Base-by-base conservation (phyloP, 164 flowering plant genomes). In the Liquidambar formosana region DNA sequence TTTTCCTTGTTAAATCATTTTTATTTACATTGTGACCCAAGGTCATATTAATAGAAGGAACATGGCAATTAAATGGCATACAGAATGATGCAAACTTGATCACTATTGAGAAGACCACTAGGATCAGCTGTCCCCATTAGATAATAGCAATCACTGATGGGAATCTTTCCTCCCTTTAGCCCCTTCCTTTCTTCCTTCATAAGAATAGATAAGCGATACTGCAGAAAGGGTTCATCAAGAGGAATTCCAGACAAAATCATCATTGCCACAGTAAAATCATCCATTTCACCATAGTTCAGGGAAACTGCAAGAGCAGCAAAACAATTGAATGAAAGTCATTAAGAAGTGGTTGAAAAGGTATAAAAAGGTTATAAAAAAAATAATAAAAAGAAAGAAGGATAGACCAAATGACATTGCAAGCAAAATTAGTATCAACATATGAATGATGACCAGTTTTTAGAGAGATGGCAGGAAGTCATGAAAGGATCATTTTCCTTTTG, bases 91-190 rank as follows among this genome's bases (percentile, higher is more conserved):
- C 96, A 89, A 70, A 94, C 95, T 92, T 94, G 79, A 79, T 84
- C 75, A 18, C 69, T 48, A 4, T 79, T 66, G 16, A 92, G 80
- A n/a, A 52, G 48, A 54, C 89, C 87, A 49, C 96, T 91, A 13
- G 99, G 99, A 77, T 94, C 97, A 57, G 82, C 81, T 38, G 97
- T 89, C 26, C 99, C 97, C 95, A 92, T 92, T 67, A 94, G 51
- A 76, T 87, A 80, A 61, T 76, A 92, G 51, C 85, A 82, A 8
- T 91, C 96, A 60, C 73, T 65, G 8, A 88, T 63, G 33, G 85
- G 91, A 60, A 94, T 65, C 71, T 69, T 92, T 58, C 97, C 97
- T 27, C 14, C 80, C 80, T 66, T 82, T 2, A 94, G 84, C 27
- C 74, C 78, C 51, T 85, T 86, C 66, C 64, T 83, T 66, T 87